Base-by-base conservation (phyloP, 371 early-diverging fungal species). In the Mortierella polycephala region DNA sequence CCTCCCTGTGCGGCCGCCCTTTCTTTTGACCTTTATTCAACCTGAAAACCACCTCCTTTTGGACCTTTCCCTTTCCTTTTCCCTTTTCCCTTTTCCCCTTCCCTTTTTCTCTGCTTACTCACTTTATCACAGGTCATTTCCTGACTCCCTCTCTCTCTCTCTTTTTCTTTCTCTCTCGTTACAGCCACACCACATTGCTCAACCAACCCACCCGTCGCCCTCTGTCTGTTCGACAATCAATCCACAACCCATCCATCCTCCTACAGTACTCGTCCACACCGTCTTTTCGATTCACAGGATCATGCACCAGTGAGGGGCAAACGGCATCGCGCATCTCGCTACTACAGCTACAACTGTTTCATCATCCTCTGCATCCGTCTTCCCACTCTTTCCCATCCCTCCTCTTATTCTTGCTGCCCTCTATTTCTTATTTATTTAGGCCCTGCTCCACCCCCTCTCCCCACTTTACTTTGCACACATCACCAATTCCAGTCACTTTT, bases 341-440 rank as follows among this genome's bases (percentile, higher is more conserved):
- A 62, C 69, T 69, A 58, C 57, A 53, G 21, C 45, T 20, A 16
- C 54, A 58, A 69, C 63, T 69, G 69, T 69, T 63, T 69, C 73
- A 67, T 62, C 67, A 53, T 42, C 41, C 44, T 56, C 62, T 18
- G 21, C 42, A 21, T 18, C 42, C 23, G 14, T 16, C n/a, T 41
- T 61, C 42, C 42, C 46, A 21, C 14, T 18, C 5, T 45, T 20
- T n/a, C 21, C 20, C n/a, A 18, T 9, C 37, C 16, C 30, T 13
- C 60, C 23, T 44, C 49, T 14, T 20, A 7, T 18, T 47, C 14
- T 37, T 16, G 13, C 46, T 13, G 46, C 10, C 46, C 10, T 46
- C 16, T 46, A 16, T 50, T 50, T 50, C n/a, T 50, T 16, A 16
- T 50, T 14, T 50, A n/a, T 14, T 50, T n/a, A 50, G 13, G 13